Base-by-base conservation (phyloP, 768 basidiomycete genomes). In the Tephrocybe sp. region DNA sequence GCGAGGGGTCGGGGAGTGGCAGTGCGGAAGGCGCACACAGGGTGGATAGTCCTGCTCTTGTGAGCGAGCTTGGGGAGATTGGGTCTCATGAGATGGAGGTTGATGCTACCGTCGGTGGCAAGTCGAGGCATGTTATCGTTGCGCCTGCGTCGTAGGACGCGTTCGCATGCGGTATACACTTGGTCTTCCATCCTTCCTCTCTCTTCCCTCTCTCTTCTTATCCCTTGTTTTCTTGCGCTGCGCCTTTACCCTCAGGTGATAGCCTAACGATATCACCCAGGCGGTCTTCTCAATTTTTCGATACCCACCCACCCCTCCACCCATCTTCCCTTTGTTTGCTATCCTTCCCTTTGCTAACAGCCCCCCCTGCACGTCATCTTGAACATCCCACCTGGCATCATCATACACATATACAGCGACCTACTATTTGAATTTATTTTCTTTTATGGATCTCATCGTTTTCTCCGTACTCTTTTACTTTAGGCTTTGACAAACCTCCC, bases 1-100 rank as follows among this genome's bases (percentile, higher is more conserved):
- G 45, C 44, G 53, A 53, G 15, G 50, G 55, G 16, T 45, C 49
- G 25, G 53, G 56, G 6, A 54, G 53, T 34, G 43, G 50, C 6
- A 21, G 16, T n/a, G 24, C 16, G 19, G 42, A 21, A 31, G 46
- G 37, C 18, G 37, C 37, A 9, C 16, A n/a, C 16, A 38, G 40
- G 36, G 53, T 6, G 25, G 57, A 21, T 25, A 47, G 46, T 16
- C 46, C 46, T 21, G 38, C 37, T 37, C 46, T 47, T 4, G 27
- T 30, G 7, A 29, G 4, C 8, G 46, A 47, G 11, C 16, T 47
- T 1, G 38, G 46, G 2, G 46, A 30, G 18, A 27, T 30, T 13
- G 46, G 11, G 3, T 3, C 37, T n/a, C 37, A 40, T n/a, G 46
- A 30, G 37, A 47, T 47, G 46, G 46, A 47, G 18, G 27, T 47